Percentiles rank a stretch among this genome's conserved stretches.
phyloP scores from a whole-genome alignment of 2,329 filamentous ascomycete species.

The Xylariaceae sp. region DNA sequence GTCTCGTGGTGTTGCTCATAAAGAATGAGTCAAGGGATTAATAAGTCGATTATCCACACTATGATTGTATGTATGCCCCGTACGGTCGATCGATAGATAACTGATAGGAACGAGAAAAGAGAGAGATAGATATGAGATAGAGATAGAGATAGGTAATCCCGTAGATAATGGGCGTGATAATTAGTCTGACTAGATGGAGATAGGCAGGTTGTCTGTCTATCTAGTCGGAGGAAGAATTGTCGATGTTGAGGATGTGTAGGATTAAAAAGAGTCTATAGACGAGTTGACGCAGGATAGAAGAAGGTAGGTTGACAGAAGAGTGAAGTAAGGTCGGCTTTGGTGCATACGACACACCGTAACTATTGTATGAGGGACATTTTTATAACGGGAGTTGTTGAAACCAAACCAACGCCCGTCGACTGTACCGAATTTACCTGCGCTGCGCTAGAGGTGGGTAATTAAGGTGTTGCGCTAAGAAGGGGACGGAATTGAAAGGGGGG shows the following conservation, averaged over 20 bases:
- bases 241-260: not conserved
- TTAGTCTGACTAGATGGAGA: not conserved
- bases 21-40: constrained; percentile 19
- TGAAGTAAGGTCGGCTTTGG: no score
- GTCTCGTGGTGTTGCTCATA: not conserved
- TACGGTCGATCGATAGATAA: not conserved
- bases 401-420: no score
- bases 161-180: not conserved
- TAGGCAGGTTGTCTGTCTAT: not conserved
- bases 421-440: no score
- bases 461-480: no score
- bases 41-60: not conserved
- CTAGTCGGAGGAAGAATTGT: not conserved
- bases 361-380: no score
- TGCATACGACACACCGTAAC: no score
- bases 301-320: no score
- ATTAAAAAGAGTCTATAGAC: not conserved
- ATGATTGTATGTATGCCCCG: not conserved
- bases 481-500: no score
- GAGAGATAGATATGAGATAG: not conserved
- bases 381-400: no score
- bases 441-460: no score
- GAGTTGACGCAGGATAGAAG: not conserved
- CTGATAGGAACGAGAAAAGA: not conserved
- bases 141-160: not conserved